These are phyloP conservation scores for Ulmus americana DNA, from an alignment of 331 rosid species.

Conservation along the genomic window DNA sequence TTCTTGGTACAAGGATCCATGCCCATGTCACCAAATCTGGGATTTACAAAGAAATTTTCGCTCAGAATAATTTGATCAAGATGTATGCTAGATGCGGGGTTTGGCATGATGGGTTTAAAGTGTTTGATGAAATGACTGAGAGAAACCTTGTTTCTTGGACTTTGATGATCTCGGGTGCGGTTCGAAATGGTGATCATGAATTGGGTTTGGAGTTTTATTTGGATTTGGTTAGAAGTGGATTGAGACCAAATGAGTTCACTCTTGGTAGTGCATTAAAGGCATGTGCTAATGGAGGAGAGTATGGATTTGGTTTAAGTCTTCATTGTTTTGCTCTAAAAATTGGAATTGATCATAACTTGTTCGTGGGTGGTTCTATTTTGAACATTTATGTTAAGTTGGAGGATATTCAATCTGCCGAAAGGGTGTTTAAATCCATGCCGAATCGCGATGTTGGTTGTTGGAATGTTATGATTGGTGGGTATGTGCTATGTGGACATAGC, in stretches of 20 bases:
- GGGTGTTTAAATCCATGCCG: slow-evolving; percentile 34
- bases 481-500: slow-evolving; percentile 31
- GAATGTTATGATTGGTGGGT: slow-evolving; percentile 57
- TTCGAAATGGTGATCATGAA: slow-evolving; percentile 34
- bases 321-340: slow-evolving; percentile 46
- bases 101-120: slow-evolving; percentile 21
- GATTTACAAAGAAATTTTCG: slow-evolving; percentile 26
- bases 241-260: slow-evolving; percentile 45
- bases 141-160: slow-evolving; percentile 60
- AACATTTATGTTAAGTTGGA: slow-evolving; percentile 47
- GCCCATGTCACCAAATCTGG: slow-evolving; percentile 39
- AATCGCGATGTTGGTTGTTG: slow-evolving; percentile 43
- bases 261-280: slow-evolving; percentile 51
- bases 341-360: slow-evolving; percentile 35
- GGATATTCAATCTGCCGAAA: slow-evolving; percentile 40
- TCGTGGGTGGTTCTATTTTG: slow-evolving; percentile 38
- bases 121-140: slow-evolving; percentile 43
- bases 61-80: slow-evolving; percentile 43
- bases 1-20: slow-evolving; percentile 42
- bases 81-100: slow-evolving; percentile 36
- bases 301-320: slow-evolving; percentile 32
- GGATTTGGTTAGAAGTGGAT: slow-evolving; percentile 35
- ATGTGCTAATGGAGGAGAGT: slow-evolving; percentile 28
- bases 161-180: slow-evolving; percentile 38
- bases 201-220: slow-evolving; percentile 37